Conservation (phyloP, 768 basidiomycete genomes). For the Leucocoprinus sp. region DNA sequence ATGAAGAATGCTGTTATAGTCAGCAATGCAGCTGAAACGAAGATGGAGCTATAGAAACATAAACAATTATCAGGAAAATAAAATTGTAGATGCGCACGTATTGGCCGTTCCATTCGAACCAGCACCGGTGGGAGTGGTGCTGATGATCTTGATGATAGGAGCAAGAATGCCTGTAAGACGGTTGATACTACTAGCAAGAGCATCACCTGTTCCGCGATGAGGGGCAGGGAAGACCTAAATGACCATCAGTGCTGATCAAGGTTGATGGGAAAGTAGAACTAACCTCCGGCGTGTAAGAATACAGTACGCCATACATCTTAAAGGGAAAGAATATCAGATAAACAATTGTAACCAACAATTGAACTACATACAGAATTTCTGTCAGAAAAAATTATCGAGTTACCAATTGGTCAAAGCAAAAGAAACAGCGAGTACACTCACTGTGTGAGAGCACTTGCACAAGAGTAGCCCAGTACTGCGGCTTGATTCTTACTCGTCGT, state of each 20-base stretch:
- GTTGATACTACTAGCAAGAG: constrained; percentile 40
- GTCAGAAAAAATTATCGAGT: neutral
- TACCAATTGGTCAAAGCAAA: too few relatives aligned
- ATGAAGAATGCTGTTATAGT: constrained; percentile 31
- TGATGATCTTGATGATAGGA: constrained; percentile 41
- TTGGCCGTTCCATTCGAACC: constrained; percentile 25
- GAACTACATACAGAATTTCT: constrained; percentile 7
- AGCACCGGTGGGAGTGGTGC: constrained; percentile 24
- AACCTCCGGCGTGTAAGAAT: constrained; percentile 50
- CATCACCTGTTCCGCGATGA: constrained; percentile 48
- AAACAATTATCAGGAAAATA: neutral
- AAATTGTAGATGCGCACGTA: constrained; percentile 19
- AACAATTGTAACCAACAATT: neutral
- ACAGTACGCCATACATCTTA: constrained; percentile 45
- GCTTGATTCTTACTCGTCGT: constrained; percentile 35
- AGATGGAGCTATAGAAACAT: constrained; percentile 30
- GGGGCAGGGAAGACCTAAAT: constrained; percentile 41
- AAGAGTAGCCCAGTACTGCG: constrained; percentile 38
- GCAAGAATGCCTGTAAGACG: constrained; percentile 39
- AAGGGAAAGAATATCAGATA: neutral
- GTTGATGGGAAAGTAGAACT: neutral
- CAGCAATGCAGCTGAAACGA: constrained; percentile 39
- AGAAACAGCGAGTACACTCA: constrained; percentile 17
- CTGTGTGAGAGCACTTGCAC: constrained; percentile 33
- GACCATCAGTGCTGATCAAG: neutral